A percentile compares a stretch with the other conserved stretches of the same genome.
Evolutionary conservation across 768 basidiomycete species (phyloP).

Genomic region (Russula vinacea): DNA sequence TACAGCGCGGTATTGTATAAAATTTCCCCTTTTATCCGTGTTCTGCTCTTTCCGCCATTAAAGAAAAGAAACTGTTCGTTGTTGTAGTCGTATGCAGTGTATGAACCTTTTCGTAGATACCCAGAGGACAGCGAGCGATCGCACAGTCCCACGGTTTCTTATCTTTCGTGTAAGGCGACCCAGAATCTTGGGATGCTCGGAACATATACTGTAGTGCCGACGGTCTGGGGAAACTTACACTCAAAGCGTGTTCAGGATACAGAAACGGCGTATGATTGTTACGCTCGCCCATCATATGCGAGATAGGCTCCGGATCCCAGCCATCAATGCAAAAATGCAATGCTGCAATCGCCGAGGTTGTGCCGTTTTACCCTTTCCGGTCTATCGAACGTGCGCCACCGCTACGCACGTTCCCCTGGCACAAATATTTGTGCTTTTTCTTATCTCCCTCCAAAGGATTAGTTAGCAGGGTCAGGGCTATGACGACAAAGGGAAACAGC

Average conservation of each 20-base stretch:
- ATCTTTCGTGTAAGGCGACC: not conserved
- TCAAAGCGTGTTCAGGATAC: not conserved
- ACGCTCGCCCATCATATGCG: not conserved
- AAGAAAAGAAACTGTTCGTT: conserved; percentile 6
- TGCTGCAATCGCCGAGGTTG: conserved; percentile 15
- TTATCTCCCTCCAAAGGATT: conserved; percentile 15
- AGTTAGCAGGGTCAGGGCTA: conserved; percentile 15
- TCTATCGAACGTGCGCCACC: not conserved
- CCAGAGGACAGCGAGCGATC: not conserved
- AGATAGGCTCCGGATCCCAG: not conserved
- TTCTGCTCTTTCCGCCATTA: not conserved
- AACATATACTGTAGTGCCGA: conserved; percentile 3
- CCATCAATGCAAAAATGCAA: conserved; percentile 10
- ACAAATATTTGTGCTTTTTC: not conserved
- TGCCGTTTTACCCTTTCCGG: conserved; percentile 7
- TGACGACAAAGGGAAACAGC: conserved; percentile 17
- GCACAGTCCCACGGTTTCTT: not conserved
- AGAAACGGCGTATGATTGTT: conserved; percentile 6
- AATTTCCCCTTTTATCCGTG: not conserved
- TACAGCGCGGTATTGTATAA: conserved; percentile 2
- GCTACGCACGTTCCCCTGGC: too few species aligned
- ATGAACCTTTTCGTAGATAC: conserved; percentile 1
- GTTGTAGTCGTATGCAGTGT: conserved; percentile 14
- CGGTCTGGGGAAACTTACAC: not conserved
- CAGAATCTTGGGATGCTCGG: not conserved